phyloP scores from a whole-genome alignment of 345 rosid genomes.

The Raphanus sativus region DNA sequence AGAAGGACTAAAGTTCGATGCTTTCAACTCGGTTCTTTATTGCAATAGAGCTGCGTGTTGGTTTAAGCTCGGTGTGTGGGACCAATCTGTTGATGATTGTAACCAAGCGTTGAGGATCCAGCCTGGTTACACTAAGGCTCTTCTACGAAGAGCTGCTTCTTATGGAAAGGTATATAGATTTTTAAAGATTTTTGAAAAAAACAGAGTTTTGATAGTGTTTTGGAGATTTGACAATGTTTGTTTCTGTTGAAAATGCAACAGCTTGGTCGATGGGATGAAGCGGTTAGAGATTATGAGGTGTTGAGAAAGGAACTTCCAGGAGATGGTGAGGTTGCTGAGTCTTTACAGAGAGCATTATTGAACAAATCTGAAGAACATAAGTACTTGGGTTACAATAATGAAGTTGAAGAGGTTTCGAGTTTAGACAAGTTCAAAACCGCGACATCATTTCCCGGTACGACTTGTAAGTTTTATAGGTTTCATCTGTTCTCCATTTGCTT shows the following conservation, averaged over 20 bases:
- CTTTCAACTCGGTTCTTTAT: conserved; percentile 73
- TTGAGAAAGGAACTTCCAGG: conserved; percentile 81
- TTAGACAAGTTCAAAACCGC: conserved; percentile 64
- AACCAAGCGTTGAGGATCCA: conserved; percentile 75
- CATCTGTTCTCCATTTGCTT: conserved; percentile 7
- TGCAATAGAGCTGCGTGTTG: conserved; percentile 98
- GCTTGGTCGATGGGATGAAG: conserved; percentile 73
- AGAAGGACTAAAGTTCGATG: conserved; percentile 80
- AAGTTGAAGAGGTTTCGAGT: conserved; percentile 64
- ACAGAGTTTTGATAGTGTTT: not conserved
- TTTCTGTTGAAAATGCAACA: conserved; percentile 28
- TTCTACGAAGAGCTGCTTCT: conserved; percentile 91
- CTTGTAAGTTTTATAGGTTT: not conserved
- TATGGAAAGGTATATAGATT: conserved; percentile 64
- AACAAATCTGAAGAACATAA: conserved; percentile 53
- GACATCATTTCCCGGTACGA: conserved; percentile 53
- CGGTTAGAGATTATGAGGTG: conserved; percentile 79
- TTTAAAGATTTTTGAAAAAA: not conserved
- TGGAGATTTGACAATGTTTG: not conserved
- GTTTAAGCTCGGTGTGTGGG: conserved; percentile 90
- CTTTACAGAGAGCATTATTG: conserved; percentile 59
- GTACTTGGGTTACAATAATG: conserved; percentile 49
- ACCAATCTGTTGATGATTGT: conserved; percentile 85
- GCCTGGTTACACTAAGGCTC: conserved; percentile 80
- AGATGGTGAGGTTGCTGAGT: conserved; percentile 75